A percentile compares a stretch with the other conserved stretches of the same genome.
Conservation (phyloP, 2,329 filamentous ascomycete genomes). For the Trichophyton benhamiae region DNA sequence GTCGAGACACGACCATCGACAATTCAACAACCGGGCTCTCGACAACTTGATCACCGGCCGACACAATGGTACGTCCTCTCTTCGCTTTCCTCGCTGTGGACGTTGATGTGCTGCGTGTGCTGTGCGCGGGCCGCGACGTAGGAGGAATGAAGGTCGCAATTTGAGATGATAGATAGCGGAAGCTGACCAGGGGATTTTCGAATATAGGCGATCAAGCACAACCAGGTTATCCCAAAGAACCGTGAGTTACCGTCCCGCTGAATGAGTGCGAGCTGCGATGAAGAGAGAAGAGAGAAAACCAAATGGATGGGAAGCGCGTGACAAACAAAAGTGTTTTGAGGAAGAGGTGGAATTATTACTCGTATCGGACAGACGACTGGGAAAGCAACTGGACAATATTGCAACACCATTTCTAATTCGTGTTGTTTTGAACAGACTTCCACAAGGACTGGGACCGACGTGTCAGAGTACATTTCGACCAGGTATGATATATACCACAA, state of each 20-base stretch:
- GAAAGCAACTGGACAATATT: background rate
- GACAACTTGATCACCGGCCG: slow-evolving; percentile 40
- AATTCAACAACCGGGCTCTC: slow-evolving; percentile 24
- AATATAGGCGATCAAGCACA: slow-evolving; percentile 91
- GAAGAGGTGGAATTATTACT: background rate
- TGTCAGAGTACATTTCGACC: slow-evolving; percentile 98
- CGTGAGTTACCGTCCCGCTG: slow-evolving; percentile 44
- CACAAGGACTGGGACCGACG: slow-evolving; percentile 99
- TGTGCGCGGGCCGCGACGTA: background rate
- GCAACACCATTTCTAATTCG: slow-evolving; percentile 14
- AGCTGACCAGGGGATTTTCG: background rate
- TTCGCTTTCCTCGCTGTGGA: background rate
- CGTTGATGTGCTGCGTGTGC: slow-evolving; percentile 3
- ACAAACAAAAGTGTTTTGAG: background rate
- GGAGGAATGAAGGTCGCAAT: background rate
- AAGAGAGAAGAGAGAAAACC: background rate
- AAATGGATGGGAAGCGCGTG: background rate
- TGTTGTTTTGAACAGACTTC: slow-evolving; percentile 55
- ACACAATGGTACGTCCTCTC: slow-evolving; percentile 36
- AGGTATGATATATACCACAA: slow-evolving; percentile 52
- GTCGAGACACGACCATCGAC: slow-evolving; percentile 37
- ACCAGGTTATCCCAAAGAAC: slow-evolving; percentile 96
- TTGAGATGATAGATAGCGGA: background rate
- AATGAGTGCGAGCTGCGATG: background rate
- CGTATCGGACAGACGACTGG: background rate